Conservation (phyloP, 805 yeast species). For the Priceomyces melissophilus region DNA sequence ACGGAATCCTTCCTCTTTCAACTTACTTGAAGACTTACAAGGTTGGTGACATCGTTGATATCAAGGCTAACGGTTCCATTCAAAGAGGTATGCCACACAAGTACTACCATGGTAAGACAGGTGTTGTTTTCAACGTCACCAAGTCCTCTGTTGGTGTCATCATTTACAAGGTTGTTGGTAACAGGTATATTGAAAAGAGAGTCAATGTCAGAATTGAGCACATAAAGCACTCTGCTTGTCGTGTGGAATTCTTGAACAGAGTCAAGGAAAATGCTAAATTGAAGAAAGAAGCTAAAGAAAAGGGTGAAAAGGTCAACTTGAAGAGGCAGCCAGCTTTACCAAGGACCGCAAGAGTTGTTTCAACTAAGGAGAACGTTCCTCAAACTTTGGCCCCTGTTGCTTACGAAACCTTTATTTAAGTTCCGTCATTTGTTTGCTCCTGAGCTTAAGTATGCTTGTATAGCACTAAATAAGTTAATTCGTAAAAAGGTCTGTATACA, state of each 20-base stretch:
- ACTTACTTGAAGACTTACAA: conserved; percentile 97
- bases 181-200: conserved; percentile 99
- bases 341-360: conserved; percentile 84
- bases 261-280: conserved; percentile 95
- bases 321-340: conserved; percentile 99
- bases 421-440: neutral
- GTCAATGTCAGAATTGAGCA: conserved; percentile 98
- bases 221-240: conserved; percentile 99
- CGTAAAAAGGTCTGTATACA: conserved; percentile 2
- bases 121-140: conserved; percentile 98
- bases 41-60: conserved; percentile 99
- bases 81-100: conserved; percentile 99
- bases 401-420: conserved; percentile 98
- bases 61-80: conserved; percentile 98
- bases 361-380: conserved; percentile 81
- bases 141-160: conserved; percentile 98
- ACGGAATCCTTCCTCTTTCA: conserved; percentile 91
- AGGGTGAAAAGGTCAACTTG: conserved; percentile 85
- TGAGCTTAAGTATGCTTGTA: neutral
- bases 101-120: conserved; percentile 99
- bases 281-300: conserved; percentile 90
- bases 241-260: conserved; percentile 98
- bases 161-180: conserved; percentile 96
- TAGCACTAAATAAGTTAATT: neutral
- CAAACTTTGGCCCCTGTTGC: conserved; percentile 99